Evolutionary conservation across 495 filamentous ascomycete species (phyloP).

Genomic region (Hapsidospora chrysogenum): DNA sequence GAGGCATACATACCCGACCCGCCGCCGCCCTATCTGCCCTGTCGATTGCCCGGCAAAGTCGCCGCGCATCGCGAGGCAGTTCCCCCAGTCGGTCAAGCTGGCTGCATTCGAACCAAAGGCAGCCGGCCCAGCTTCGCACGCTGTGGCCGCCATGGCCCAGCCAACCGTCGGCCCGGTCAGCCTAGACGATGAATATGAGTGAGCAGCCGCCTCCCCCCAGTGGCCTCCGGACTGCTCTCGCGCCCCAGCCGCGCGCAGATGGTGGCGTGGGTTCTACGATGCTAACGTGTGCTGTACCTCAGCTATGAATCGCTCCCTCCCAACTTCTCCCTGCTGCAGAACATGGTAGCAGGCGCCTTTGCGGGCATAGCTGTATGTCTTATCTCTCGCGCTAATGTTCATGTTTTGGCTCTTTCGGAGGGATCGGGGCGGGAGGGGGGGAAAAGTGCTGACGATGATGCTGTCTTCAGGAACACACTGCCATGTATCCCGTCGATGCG

Average conservation of each 20-base stretch:
- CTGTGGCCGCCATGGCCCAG: constrained; percentile 42
- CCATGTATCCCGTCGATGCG: constrained; percentile 97
- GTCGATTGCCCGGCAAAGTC: too few species aligned
- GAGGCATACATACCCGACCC: too few species aligned
- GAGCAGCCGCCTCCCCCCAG: neutral
- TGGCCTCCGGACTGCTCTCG: too few species aligned
- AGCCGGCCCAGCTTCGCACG: constrained; percentile 34
- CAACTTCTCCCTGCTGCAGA: constrained; percentile 44
- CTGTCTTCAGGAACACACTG: constrained; percentile 53
- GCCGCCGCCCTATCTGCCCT: too few species aligned
- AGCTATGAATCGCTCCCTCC: constrained; percentile 44
- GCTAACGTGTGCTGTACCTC: neutral
- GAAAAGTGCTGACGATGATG: constrained; percentile 8
- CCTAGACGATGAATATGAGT: constrained; percentile 29
- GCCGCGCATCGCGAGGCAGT: too few species aligned
- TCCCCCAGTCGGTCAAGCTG: constrained; percentile 23
- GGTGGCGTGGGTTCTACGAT: too few species aligned
- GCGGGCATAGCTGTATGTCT: constrained; percentile 80
- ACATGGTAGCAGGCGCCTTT: constrained; percentile 91
- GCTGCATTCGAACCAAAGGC: constrained; percentile 35
- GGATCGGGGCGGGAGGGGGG: too few species aligned
- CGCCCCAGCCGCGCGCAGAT: neutral
- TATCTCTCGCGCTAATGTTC: too few species aligned
- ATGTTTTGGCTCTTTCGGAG: too few species aligned
- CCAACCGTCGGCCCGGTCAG: constrained; percentile 35